Conservation (phyloP, 164 flowering plant species). For the Berberis thunbergii region DNA sequence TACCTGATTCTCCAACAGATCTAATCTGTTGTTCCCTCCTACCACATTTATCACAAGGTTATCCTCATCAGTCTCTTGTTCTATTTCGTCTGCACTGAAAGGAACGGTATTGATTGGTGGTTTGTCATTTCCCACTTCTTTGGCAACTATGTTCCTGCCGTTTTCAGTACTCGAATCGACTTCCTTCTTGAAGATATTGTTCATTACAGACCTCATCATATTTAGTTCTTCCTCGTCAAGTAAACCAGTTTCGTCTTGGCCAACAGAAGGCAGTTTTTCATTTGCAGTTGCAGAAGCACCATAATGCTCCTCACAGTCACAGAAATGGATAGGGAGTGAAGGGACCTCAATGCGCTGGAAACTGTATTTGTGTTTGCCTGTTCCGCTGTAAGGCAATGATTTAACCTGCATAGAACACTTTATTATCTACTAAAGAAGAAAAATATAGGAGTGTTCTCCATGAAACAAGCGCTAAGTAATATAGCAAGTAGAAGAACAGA, state of each 20-base stretch:
- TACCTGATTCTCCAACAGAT: constrained; percentile 6
- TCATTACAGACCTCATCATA: constrained; percentile 67
- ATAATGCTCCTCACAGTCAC: constrained; percentile 87
- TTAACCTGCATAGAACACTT: constrained; percentile 41
- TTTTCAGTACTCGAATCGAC: constrained; percentile 5
- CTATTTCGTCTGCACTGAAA: constrained; percentile 20
- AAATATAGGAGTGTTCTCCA: not conserved
- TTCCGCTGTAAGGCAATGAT: constrained; percentile 56
- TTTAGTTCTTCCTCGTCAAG: constrained; percentile 45
- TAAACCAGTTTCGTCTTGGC: constrained; percentile 21
- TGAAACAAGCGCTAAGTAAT: not conserved
- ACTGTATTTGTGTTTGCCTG: constrained; percentile 94
- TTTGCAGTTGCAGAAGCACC: constrained; percentile 15
- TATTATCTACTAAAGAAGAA: not conserved
- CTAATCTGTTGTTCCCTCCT: constrained; percentile 11
- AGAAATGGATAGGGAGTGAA: constrained; percentile 62
- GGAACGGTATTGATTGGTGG: constrained; percentile 13
- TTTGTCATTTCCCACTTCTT: constrained; percentile 6
- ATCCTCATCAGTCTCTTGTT: constrained; percentile 36
- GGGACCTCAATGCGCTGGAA: constrained; percentile 68
- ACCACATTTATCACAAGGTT: constrained; percentile 42
- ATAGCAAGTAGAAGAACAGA: not conserved
- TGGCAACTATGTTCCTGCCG: not conserved
- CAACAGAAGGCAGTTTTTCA: constrained; percentile 11
- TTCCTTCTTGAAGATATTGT: constrained; percentile 49